Conservation (phyloP, 2,329 filamentous ascomycete species). For the Penicillium sp. region DNA sequence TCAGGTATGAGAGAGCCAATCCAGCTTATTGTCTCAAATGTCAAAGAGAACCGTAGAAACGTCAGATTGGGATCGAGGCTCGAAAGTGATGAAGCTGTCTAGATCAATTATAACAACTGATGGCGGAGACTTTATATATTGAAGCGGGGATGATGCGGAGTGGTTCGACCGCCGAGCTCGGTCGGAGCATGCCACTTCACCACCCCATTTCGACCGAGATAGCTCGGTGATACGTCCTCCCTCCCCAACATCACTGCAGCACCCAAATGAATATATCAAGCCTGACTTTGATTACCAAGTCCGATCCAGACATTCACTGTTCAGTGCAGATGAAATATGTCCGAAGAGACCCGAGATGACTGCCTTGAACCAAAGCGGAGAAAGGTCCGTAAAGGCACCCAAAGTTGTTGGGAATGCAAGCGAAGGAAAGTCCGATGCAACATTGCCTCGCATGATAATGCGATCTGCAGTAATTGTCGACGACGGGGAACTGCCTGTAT, state of each 20-base stretch:
- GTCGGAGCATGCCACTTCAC: not conserved
- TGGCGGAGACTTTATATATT: not conserved
- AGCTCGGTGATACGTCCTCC: not conserved
- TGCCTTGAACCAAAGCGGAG: constrained; percentile 7
- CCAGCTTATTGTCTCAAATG: too few relatives aligned
- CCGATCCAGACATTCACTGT: not conserved
- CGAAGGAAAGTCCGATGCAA: constrained; percentile 35
- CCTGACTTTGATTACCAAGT: not conserved
- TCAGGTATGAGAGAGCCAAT: not conserved
- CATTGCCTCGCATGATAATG: constrained; percentile 19
- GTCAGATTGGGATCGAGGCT: too few relatives aligned
- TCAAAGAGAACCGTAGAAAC: too few relatives aligned
- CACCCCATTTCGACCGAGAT: not conserved
- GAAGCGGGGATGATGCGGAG: not conserved
- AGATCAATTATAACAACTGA: not conserved
- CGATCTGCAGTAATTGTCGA: constrained; percentile 29
- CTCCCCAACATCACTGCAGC: not conserved
- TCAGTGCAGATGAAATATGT: not conserved
- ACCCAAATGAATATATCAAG: not conserved
- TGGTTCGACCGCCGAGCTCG: constrained; percentile 3
- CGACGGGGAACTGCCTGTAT: constrained; percentile 37
- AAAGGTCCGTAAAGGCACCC: constrained; percentile 18
- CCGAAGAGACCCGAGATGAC: not conserved
- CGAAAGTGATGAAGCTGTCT: too few relatives aligned
- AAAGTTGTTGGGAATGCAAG: constrained; percentile 11